phyloP scores from a whole-genome alignment of 164 flowering plant species.

The Hamamelis virginiana region DNA sequence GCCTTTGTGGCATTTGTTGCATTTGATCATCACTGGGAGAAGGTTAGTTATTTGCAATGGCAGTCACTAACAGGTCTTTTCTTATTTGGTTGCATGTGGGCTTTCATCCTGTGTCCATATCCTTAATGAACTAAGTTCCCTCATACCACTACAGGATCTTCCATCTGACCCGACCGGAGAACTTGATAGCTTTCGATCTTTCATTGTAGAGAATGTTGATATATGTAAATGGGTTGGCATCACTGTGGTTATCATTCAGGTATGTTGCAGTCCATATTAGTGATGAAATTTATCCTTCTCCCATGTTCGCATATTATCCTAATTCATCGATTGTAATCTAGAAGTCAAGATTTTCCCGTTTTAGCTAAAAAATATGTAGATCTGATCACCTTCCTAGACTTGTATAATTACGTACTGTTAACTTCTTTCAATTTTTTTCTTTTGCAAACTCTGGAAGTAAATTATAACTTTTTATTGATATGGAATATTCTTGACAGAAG shows the following conservation, averaged over 20 bases:
- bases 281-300: background rate
- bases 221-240: slow-evolving; percentile 76
- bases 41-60: slow-evolving; percentile 35
- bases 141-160: slow-evolving; percentile 50
- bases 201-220: slow-evolving; percentile 54
- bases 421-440: too few relatives aligned
- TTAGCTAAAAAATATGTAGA: too few relatives aligned
- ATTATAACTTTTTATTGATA: too few relatives aligned
- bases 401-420: too few relatives aligned
- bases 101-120: background rate
- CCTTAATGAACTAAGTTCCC: background rate
- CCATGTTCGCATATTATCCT: too few relatives aligned
- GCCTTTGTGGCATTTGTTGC: slow-evolving; percentile 62
- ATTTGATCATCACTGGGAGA: slow-evolving; percentile 68
- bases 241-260: slow-evolving; percentile 61
- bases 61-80: background rate
- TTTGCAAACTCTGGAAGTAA: too few relatives aligned
- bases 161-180: slow-evolving; percentile 86
- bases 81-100: background rate
- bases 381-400: too few relatives aligned
- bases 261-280: slow-evolving; percentile 13
- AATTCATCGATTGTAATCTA: too few relatives aligned
- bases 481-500: too few relatives aligned
- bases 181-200: slow-evolving; percentile 49
- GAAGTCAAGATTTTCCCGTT: too few relatives aligned